Evolutionary conservation across 495 filamentous ascomycete species (phyloP).

Genomic region (Daldinia grandis): DNA sequence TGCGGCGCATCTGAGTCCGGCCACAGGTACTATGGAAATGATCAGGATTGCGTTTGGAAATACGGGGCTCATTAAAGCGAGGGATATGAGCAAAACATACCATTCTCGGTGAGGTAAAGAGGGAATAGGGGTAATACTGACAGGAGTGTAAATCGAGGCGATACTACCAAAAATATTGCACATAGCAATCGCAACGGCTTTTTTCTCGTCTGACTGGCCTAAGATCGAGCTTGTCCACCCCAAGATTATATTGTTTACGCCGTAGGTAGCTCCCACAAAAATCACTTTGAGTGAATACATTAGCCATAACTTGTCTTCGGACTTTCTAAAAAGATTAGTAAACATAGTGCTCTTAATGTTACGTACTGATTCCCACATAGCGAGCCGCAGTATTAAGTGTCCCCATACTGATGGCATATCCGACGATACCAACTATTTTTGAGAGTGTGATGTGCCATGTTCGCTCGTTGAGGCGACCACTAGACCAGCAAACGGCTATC

Average conservation of each 20-base stretch:
- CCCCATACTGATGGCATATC: conserved; percentile 51
- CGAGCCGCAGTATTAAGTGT: conserved; percentile 53
- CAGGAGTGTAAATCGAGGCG: conserved; percentile 51
- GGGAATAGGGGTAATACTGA: background rate
- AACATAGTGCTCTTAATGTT: background rate
- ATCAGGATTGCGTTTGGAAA: background rate
- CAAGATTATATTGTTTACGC: conserved; percentile 55
- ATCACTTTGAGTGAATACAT: conserved; percentile 34
- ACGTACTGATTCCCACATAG: conserved; percentile 49
- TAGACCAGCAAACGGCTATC: conserved; percentile 51
- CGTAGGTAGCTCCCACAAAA: conserved; percentile 54
- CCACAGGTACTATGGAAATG: conserved; percentile 50
- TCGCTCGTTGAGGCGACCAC: conserved; percentile 56
- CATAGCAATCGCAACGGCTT: conserved; percentile 55
- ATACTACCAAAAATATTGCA: conserved; percentile 48
- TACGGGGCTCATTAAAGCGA: background rate
- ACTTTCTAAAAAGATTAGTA: background rate
- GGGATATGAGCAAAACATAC: background rate
- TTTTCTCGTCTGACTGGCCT: conserved; percentile 55
- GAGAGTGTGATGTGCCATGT: conserved; percentile 59
- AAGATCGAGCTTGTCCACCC: conserved; percentile 53
- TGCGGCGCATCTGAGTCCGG: conserved; percentile 51
- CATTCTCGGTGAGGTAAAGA: background rate
- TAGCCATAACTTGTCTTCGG: background rate
- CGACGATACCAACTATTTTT: conserved; percentile 51